Conservation (phyloP, 495 filamentous ascomycete genomes). For the Neurospora sp. region DNA sequence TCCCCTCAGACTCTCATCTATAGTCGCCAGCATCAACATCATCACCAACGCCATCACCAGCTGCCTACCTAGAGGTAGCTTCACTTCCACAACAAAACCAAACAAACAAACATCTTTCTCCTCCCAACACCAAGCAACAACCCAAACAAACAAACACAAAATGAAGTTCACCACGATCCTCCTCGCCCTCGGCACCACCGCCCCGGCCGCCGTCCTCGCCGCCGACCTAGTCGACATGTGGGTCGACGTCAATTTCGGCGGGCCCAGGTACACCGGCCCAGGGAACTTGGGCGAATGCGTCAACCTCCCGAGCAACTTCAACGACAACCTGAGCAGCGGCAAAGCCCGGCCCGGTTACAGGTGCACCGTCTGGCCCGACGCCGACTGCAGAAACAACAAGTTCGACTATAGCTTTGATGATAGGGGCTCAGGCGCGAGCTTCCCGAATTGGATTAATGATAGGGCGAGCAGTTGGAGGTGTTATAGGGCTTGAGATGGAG, state of each 20-base stretch:
- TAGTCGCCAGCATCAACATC: not conserved
- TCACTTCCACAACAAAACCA: not conserved
- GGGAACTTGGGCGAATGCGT: conserved; percentile 4
- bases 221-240: conserved; percentile 9
- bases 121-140: not conserved
- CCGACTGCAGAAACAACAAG: conserved; percentile 5
- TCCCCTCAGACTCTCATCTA: not conserved
- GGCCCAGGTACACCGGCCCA: conserved; percentile 25
- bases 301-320: conserved; percentile 10
- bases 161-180: conserved; percentile 11
- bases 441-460: conserved; percentile 9
- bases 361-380: conserved; percentile 14
- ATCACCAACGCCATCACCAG: not conserved
- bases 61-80: not conserved
- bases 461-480: conserved; percentile 11
- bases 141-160: conserved; percentile 5
- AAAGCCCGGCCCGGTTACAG: conserved; percentile 6
- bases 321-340: conserved; percentile 2
- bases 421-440: not conserved
- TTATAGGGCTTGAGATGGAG: not conserved
- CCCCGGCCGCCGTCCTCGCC: not conserved
- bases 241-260: conserved; percentile 35
- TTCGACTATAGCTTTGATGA: conserved; percentile 3
- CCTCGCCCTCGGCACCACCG: not conserved
- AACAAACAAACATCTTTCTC: not conserved